Conservation (phyloP, 805 yeast genomes). For the Candida fluviatilis region DNA sequence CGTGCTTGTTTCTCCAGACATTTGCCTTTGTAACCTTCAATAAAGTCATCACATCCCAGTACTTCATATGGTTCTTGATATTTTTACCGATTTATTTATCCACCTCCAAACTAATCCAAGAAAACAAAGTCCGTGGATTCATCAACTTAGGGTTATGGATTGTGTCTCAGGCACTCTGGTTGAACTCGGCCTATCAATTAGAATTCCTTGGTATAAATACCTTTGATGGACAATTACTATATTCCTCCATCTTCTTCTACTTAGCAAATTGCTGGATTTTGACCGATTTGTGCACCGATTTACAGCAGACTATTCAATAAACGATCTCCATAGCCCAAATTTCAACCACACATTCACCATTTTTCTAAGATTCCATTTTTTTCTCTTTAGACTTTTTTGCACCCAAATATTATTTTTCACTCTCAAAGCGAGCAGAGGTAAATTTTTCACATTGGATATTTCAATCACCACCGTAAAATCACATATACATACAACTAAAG, state of each 20-base stretch:
- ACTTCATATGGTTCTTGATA: constrained; percentile 91
- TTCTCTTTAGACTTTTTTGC: not conserved
- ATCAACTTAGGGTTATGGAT: constrained; percentile 57
- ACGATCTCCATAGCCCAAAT: no score
- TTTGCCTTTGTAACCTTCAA: constrained; percentile 42
- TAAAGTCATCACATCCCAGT: constrained; percentile 84
- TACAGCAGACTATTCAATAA: not conserved
- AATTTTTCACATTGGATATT: no score
- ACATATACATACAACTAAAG: no score
- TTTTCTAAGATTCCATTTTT: no score
- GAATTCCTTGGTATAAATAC: constrained; percentile 75
- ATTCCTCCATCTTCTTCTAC: constrained; percentile 56
- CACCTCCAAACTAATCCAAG: constrained; percentile 29
- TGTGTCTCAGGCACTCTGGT: constrained; percentile 70
- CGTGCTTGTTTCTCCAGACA: constrained; percentile 38
- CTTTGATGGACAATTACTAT: constrained; percentile 56
- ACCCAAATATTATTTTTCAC: not conserved
- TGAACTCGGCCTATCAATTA: constrained; percentile 67
- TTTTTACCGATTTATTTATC: constrained; percentile 72
- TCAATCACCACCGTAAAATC: no score
- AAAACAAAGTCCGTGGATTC: constrained; percentile 32
- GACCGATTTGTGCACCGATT: constrained; percentile 47
- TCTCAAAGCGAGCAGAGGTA: not conserved
- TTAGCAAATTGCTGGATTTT: constrained; percentile 57
- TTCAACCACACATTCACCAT: no score